phyloP scores from a whole-genome alignment of 2,329 filamentous ascomycete genomes.

The Arthrinium phaeospermum region DNA sequence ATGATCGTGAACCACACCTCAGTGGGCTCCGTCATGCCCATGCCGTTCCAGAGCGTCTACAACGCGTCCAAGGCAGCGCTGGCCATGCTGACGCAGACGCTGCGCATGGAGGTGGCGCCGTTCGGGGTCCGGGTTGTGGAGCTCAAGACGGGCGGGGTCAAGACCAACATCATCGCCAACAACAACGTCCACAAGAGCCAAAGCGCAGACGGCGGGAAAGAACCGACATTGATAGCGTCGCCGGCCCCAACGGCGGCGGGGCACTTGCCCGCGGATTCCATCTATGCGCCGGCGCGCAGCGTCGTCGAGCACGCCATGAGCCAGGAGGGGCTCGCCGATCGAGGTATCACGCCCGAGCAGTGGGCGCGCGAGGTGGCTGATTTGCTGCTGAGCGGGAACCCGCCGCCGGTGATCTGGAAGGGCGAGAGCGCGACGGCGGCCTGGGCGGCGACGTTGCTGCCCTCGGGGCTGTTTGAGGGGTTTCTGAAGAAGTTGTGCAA shows the following conservation, averaged over 20 bases:
- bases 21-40: slow-evolving; percentile 22
- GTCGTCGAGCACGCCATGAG: slow-evolving; percentile 13
- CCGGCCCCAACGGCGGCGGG: not conserved
- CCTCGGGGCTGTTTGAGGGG: not conserved
- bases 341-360: slow-evolving; percentile 10
- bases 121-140: slow-evolving; percentile 37
- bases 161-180: slow-evolving; percentile 23
- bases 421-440: not conserved
- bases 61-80: slow-evolving; percentile 37
- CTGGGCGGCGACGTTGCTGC: not conserved
- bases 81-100: slow-evolving; percentile 34
- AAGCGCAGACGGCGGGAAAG: not conserved
- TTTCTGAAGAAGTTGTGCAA: not conserved
- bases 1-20: slow-evolving; percentile 36
- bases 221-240: too few relatives aligned
- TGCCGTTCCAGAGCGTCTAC: slow-evolving; percentile 28
- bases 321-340: not conserved
- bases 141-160: slow-evolving; percentile 25
- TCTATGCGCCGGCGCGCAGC: slow-evolving; percentile 17
- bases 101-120: slow-evolving; percentile 40
- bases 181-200: slow-evolving; percentile 17
- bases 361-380: not conserved
- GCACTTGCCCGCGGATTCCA: not conserved
- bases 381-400: not conserved
- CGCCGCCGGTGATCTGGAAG: slow-evolving; percentile 12